These are phyloP conservation scores for Cardamine resedifolia DNA, from an alignment of 345 rosid species.

Conservation along the genomic window DNA sequence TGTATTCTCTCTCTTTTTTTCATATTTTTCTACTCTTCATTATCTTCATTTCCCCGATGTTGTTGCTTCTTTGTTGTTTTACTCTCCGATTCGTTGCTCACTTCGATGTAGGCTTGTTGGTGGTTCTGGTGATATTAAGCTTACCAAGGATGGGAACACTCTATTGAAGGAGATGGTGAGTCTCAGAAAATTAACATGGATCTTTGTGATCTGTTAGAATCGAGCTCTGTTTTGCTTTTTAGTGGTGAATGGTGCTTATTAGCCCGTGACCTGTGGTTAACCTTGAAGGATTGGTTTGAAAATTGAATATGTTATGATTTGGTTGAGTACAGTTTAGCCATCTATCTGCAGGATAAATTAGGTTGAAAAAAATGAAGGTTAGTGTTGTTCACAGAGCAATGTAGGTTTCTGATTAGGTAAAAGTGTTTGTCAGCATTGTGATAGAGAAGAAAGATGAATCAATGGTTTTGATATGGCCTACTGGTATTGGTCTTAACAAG, in stretches of 20 bases:
- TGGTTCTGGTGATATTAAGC: conserved; percentile 96
- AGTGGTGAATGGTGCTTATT: conserved; percentile 3
- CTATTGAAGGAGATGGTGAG: conserved; percentile 92
- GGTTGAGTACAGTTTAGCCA: background rate
- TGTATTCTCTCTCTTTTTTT: conserved; percentile 40
- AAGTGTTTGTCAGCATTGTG: background rate
- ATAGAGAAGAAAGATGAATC: background rate
- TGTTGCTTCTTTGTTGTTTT: background rate
- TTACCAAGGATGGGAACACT: conserved; percentile 98
- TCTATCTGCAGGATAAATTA: background rate
- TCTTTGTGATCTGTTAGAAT: conserved; percentile 19
- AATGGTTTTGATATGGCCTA: background rate
- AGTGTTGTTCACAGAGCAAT: conserved; percentile 1
- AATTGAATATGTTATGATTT: conserved; percentile 10
- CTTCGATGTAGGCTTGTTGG: conserved; percentile 81
- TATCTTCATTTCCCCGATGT: background rate
- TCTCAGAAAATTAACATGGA: background rate
- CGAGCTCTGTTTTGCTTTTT: conserved; percentile 15
- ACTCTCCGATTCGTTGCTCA: background rate
- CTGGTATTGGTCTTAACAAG: background rate
- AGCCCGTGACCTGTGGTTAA: background rate
- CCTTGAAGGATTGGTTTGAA: conserved; percentile 9
- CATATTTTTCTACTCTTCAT: background rate
- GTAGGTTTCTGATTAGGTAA: background rate
- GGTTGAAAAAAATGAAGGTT: background rate